Conservation (phyloP, 371 early-diverging fungal genomes). For the Mortierella sp. region DNA sequence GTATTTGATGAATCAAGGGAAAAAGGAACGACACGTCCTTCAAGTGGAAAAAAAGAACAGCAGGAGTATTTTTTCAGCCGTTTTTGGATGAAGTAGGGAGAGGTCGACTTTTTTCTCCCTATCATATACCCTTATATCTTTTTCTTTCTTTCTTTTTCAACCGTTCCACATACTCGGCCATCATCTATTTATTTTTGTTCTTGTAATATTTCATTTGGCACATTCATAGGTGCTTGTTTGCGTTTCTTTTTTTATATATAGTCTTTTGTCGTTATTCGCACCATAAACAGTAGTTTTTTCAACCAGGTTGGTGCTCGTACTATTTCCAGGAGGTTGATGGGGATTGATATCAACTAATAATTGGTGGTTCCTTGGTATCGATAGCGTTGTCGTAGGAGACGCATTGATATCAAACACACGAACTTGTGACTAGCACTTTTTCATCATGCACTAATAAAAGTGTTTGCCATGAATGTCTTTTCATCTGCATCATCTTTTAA, state of each 20-base stretch:
- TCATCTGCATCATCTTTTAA: no score
- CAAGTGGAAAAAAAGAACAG: not conserved
- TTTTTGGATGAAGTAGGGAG: not conserved
- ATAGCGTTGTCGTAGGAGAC: no score
- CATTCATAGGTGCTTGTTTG: constrained; percentile 6
- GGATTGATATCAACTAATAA: no score
- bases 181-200: constrained; percentile 1
- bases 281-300: not conserved
- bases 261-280: not conserved
- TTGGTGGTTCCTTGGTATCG: no score
- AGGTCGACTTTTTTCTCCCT: not conserved
- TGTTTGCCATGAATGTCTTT: no score
- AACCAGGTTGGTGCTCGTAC: not conserved
- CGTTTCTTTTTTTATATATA: constrained; percentile 9
- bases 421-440: no score
- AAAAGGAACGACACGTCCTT: not conserved
- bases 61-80: not conserved
- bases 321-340: no score
- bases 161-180: not conserved
- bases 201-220: constrained; percentile 11
- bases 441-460: no score
- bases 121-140: not conserved
- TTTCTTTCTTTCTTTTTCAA: not conserved
- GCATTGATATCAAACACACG: no score
- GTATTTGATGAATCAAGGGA: not conserved